Percentiles rank a stretch among this genome's conserved stretches.
phyloP scores from a whole-genome alignment of 2,329 filamentous ascomycete species.

The Phaeosphaeriaceae sp. region DNA sequence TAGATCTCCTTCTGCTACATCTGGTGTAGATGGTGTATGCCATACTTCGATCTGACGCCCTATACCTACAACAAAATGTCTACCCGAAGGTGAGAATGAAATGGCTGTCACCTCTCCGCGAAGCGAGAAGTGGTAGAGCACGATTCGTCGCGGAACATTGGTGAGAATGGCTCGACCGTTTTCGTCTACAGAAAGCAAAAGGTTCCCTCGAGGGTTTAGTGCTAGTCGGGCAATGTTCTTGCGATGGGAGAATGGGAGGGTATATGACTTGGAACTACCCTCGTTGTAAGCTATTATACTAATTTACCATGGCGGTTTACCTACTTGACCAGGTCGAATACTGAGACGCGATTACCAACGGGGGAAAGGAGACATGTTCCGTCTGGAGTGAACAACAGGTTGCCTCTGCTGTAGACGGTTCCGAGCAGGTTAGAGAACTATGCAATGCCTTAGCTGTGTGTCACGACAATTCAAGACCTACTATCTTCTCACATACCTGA shows the following conservation, averaged over 20 bases:
- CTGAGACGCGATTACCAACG: constrained; percentile 92
- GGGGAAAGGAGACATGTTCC: constrained; percentile 95
- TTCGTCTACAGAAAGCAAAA: constrained; percentile 91
- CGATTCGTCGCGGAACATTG: constrained; percentile 83
- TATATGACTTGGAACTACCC: constrained; percentile 81
- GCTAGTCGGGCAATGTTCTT: constrained; percentile 90
- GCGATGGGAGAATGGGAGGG: constrained; percentile 88
- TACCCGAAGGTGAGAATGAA: constrained; percentile 87
- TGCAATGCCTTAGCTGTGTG: constrained; percentile 32
- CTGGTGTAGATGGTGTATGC: constrained; percentile 91
- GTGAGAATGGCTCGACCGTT: constrained; percentile 93
- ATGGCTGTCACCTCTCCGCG: constrained; percentile 81
- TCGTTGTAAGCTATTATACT: constrained; percentile 4
- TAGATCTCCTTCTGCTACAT: constrained; percentile 80
- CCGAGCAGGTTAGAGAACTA: constrained; percentile 98
- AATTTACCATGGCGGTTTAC: constrained; percentile 25
- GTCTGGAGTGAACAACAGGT: constrained; percentile 94
- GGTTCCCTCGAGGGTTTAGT: constrained; percentile 86
- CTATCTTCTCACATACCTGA: constrained; percentile 67
- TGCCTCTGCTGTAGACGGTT: constrained; percentile 98
- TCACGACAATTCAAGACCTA: background rate
- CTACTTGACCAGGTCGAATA: constrained; percentile 96
- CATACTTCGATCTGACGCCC: constrained; percentile 92
- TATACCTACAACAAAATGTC: constrained; percentile 86
- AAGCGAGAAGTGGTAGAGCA: constrained; percentile 96